phyloP scores from a whole-genome alignment of 2,329 filamentous ascomycete species.

The Fusarium pseudonygamai region DNA sequence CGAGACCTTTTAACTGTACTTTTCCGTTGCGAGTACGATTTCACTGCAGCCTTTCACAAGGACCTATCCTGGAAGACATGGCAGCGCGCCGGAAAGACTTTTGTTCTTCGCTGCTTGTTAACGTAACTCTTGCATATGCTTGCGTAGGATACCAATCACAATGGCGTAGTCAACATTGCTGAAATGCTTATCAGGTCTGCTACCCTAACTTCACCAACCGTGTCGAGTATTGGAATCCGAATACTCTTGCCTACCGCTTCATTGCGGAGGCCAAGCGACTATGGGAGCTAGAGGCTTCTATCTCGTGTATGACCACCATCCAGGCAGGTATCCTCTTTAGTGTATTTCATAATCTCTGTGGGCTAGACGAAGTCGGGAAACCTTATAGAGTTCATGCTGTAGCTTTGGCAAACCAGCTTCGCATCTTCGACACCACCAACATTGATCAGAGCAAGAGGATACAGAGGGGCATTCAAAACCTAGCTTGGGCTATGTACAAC shows the following conservation, averaged over 20 bases:
- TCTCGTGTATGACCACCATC: slow-evolving; percentile 47
- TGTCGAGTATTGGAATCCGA: slow-evolving; percentile 50
- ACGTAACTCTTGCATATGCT: slow-evolving; percentile 48
- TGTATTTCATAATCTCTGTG: slow-evolving; percentile 46
- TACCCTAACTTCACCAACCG: slow-evolving; percentile 42
- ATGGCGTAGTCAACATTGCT: accelerated
- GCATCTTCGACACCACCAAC: slow-evolving; percentile 41
- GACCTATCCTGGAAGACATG: slow-evolving; percentile 53
- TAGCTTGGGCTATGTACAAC: slow-evolving; percentile 50
- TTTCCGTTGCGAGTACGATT: slow-evolving; percentile 50
- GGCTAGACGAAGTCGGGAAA: slow-evolving; percentile 51
- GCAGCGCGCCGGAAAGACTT: slow-evolving; percentile 42
- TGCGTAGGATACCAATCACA: slow-evolving; percentile 43
- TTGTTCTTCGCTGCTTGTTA: slow-evolving; percentile 54
- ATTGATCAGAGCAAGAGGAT: slow-evolving; percentile 28
- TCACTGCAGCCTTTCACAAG: slow-evolving; percentile 50
- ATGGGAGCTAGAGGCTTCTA: slow-evolving; percentile 48
- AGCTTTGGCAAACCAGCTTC: slow-evolving; percentile 45
- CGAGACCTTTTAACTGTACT: slow-evolving; percentile 42
- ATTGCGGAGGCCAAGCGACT: slow-evolving; percentile 51
- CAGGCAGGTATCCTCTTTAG: slow-evolving; percentile 50
- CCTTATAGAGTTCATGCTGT: slow-evolving; percentile 47
- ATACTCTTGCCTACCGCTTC: slow-evolving; percentile 49
- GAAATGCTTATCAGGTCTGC: slow-evolving; percentile 40
- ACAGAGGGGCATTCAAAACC: slow-evolving; percentile 36